A percentile compares a stretch with the other conserved stretches of the same genome.
Evolutionary conservation across 164 flowering plant species (phyloP).

Genomic region (Santalum album): DNA sequence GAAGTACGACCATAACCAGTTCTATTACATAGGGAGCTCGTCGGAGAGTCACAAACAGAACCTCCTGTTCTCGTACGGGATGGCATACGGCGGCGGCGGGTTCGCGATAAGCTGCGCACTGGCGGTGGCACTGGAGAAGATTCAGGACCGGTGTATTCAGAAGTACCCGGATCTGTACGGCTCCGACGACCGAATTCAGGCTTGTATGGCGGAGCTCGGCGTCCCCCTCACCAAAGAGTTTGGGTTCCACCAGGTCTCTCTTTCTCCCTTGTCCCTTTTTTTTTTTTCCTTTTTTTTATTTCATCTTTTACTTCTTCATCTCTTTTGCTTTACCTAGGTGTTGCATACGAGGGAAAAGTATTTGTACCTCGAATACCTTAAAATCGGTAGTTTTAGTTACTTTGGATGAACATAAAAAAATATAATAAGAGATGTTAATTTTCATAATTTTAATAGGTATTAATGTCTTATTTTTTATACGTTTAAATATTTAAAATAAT

Average conservation of each 20-base stretch:
- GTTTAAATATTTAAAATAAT: too few species aligned
- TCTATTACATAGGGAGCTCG: slow-evolving; percentile 51
- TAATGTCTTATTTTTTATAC: too few species aligned
- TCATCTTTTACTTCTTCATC: too few species aligned
- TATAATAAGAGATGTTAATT: too few species aligned
- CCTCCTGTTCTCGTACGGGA: slow-evolving; percentile 38
- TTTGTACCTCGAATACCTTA: too few species aligned
- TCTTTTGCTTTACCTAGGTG: too few species aligned
- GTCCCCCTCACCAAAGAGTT: slow-evolving; percentile 70
- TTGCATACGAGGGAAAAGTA: too few species aligned
- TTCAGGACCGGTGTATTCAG: slow-evolving; percentile 54
- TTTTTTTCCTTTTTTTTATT: neutral
- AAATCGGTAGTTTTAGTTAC: too few species aligned
- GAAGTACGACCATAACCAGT: slow-evolving; percentile 52
- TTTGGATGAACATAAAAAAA: too few species aligned
- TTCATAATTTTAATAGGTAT: too few species aligned
- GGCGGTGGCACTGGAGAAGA: slow-evolving; percentile 37
- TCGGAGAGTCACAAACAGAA: slow-evolving; percentile 72
- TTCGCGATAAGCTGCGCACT: slow-evolving; percentile 58
- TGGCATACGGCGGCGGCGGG: slow-evolving; percentile 87
- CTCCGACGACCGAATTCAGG: slow-evolving; percentile 66
- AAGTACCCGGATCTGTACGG: slow-evolving; percentile 57
- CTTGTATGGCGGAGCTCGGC: slow-evolving; percentile 80
- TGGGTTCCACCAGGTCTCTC: slow-evolving; percentile 70
- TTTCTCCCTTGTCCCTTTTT: too few species aligned